A percentile compares a stretch with the other conserved stretches of the same genome.
phyloP scores from a whole-genome alignment of 1,139 yeast genomes.

The Magnusiomyces magnusii region DNA sequence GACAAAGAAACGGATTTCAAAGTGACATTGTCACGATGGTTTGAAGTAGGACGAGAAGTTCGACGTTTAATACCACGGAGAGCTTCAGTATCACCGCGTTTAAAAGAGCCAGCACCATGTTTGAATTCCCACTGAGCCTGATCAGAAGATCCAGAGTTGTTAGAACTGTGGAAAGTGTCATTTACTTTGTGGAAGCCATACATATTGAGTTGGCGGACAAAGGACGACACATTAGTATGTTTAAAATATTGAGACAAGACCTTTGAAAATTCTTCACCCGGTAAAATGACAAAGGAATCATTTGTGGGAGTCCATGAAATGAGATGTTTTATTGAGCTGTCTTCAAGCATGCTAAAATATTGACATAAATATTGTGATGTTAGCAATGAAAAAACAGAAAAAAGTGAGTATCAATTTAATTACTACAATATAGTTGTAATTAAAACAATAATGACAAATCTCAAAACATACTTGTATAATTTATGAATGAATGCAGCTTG shows the following conservation, averaged over 20 bases:
- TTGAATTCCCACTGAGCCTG: slow-evolving; percentile 71
- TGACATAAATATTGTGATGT: slow-evolving; percentile 55
- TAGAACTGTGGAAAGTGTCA: slow-evolving; percentile 26
- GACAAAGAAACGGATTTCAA: slow-evolving; percentile 28
- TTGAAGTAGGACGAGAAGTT: slow-evolving; percentile 34
- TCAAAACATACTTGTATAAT: slow-evolving; percentile 37
- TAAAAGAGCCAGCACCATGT: slow-evolving; percentile 72
- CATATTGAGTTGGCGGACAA: slow-evolving; percentile 94
- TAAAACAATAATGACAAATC: slow-evolving; percentile 8
- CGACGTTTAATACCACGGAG: slow-evolving; percentile 63
- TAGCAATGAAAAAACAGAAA: slow-evolving; percentile 7
- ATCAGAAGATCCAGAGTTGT: slow-evolving; percentile 24
- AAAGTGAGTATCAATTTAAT: slow-evolving; percentile 25
- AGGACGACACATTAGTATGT: slow-evolving; percentile 89
- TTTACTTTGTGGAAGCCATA: slow-evolving; percentile 87
- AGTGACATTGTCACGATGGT: slow-evolving; percentile 27
- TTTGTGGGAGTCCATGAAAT: slow-evolving; percentile 74
- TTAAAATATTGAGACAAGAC: slow-evolving; percentile 88
- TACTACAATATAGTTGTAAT: slow-evolving; percentile 13
- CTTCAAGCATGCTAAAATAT: slow-evolving; percentile 50
- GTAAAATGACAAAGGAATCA: slow-evolving; percentile 39
- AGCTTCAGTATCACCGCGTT: slow-evolving; percentile 63
- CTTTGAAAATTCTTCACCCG: slow-evolving; percentile 39
- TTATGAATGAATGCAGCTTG: slow-evolving; percentile 56
- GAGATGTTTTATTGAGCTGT: slow-evolving; percentile 41